Evolutionary conservation across 2,329 filamentous ascomycete genomes (phyloP).

Genomic region (Ophiostoma populinum): DNA sequence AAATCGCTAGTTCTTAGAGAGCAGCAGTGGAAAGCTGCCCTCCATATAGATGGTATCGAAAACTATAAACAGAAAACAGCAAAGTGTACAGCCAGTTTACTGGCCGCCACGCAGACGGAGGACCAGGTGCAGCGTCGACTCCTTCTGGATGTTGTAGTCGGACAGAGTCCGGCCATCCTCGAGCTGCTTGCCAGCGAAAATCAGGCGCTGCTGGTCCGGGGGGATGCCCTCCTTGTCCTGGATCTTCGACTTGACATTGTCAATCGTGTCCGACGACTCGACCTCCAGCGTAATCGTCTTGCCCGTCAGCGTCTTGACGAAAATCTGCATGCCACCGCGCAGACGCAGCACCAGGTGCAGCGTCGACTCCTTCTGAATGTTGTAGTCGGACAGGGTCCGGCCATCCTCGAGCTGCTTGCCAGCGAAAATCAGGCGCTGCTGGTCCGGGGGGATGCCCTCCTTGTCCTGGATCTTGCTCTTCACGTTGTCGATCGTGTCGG

Average conservation of each 20-base stretch:
- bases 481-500: constrained; percentile 86
- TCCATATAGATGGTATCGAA: constrained; percentile 1
- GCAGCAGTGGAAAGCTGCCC: too few species aligned
- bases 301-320: constrained; percentile 53
- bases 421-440: constrained; percentile 85
- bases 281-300: constrained; percentile 56
- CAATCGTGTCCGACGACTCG: constrained; percentile 50
- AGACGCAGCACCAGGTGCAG: constrained; percentile 67
- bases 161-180: constrained; percentile 65
- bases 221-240: constrained; percentile 59
- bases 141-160: constrained; percentile 82
- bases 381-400: constrained; percentile 83
- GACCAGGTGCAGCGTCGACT: constrained; percentile 64
- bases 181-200: constrained; percentile 54
- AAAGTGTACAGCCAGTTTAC: not conserved
- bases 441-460: constrained; percentile 86
- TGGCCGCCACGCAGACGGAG: constrained; percentile 60
- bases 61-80: constrained; percentile 4
- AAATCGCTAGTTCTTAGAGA: too few species aligned
- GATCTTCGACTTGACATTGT: constrained; percentile 55
- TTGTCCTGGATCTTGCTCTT: constrained; percentile 89
- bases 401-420: constrained; percentile 90
- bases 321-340: constrained; percentile 65
- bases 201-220: constrained; percentile 52
- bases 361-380: constrained; percentile 86